A percentile compares a stretch with the other conserved stretches of the same genome.
These are phyloP conservation scores for Schrenkiella parvula DNA, from an alignment of 345 rosid species.

Conservation along the genomic window DNA sequence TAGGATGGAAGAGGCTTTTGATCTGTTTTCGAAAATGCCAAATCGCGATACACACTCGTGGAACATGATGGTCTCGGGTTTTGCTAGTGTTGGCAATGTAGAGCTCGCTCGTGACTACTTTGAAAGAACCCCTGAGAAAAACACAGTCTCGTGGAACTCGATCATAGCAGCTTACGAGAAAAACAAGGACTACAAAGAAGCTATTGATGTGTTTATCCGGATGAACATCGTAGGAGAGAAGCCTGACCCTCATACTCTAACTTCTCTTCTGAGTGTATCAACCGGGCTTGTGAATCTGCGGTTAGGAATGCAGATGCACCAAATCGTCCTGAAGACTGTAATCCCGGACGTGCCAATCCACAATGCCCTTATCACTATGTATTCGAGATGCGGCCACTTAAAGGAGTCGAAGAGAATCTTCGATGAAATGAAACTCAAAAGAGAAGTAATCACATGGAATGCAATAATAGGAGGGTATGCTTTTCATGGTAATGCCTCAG, in stretches of 20 bases:
- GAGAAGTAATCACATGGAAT: conserved; percentile 74
- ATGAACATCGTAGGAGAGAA: conserved; percentile 60
- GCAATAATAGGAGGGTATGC: conserved; percentile 87
- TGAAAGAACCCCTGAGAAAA: conserved; percentile 51
- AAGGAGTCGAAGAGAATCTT: conserved; percentile 47
- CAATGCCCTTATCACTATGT: conserved; percentile 68
- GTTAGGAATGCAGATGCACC: conserved; percentile 70
- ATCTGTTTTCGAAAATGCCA: conserved; percentile 51
- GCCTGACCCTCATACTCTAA: conserved; percentile 69
- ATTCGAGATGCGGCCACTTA: conserved; percentile 63
- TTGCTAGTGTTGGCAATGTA: conserved; percentile 43
- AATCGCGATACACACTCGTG: conserved; percentile 49
- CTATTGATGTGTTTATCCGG: conserved; percentile 43
- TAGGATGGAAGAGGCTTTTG: conserved; percentile 55
- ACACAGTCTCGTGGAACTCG: conserved; percentile 66
- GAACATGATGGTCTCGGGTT: conserved; percentile 67
- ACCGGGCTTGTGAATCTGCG: conserved; percentile 55
- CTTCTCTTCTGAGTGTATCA: conserved; percentile 56
- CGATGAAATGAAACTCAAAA: conserved; percentile 39
- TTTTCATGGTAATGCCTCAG: conserved; percentile 55
- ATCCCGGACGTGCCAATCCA: conserved; percentile 54
- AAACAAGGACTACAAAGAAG: conserved; percentile 49
- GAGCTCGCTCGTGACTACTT: conserved; percentile 46
- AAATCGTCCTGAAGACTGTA: conserved; percentile 45
- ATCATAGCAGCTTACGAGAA: conserved; percentile 63